Evolutionary conservation across 176 grass and related monocot genomes (phyloP).

Genomic region (Avena insularis): DNA sequence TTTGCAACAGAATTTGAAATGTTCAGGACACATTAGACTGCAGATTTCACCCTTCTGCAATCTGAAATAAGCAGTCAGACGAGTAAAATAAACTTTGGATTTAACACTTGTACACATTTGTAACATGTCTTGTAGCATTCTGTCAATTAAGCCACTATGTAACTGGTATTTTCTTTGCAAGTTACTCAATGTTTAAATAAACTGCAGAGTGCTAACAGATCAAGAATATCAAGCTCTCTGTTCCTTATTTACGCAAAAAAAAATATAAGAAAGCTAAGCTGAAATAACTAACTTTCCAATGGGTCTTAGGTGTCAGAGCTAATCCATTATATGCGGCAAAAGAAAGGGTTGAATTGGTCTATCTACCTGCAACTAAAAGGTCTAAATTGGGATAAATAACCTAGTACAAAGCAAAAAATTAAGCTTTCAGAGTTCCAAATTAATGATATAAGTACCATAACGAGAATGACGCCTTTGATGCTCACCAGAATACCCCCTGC

Average conservation of each 20-base stretch:
- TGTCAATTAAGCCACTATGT: neutral
- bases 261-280: conserved; percentile 2
- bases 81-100: neutral
- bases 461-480: conserved; percentile 58
- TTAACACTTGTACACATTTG: neutral
- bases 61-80: neutral
- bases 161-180: neutral
- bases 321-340: neutral
- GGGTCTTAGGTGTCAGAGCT: neutral
- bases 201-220: neutral
- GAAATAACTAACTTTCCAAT: neutral
- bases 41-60: conserved; percentile 4
- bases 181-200: neutral
- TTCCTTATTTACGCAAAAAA: neutral
- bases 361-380: neutral
- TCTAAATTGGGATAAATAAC: conserved; percentile 7
- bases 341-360: neutral
- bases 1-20: neutral
- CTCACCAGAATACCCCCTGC: conserved; percentile 70
- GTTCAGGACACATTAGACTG: neutral
- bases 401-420: neutral
- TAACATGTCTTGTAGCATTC: neutral
- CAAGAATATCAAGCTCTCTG: neutral
- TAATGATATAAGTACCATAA: conserved; percentile 58
- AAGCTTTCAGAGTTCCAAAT: conserved; percentile 1